These are phyloP conservation scores for Rhizopogon roseolus DNA, from an alignment of 768 basidiomycete species.

Conservation along the genomic window DNA sequence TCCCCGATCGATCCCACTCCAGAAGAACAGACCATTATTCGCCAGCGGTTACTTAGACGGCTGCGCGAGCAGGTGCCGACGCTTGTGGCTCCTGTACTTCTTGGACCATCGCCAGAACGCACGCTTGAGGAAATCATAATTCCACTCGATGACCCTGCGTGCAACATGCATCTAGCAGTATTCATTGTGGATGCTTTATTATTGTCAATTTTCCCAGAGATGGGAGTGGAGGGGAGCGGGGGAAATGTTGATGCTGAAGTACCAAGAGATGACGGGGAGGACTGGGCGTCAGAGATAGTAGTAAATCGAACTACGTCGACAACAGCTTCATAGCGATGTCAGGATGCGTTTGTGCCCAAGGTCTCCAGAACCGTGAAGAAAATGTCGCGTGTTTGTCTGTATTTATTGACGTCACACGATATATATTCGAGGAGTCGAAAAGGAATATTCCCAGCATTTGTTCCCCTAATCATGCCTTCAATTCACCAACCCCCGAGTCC, in stretches of 20 bases:
- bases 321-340: neutral
- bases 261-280: neutral
- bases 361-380: neutral
- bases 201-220: conserved; percentile 74
- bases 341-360: neutral
- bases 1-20: conserved; percentile 67
- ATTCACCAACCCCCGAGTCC: conserved; percentile 55
- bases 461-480: conserved; percentile 15
- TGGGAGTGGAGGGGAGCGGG: conserved; percentile 32
- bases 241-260: neutral
- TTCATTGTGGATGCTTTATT: conserved; percentile 71
- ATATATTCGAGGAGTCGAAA: conserved; percentile 1
- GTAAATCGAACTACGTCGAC: neutral
- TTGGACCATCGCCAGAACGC: conserved; percentile 47
- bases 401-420: conserved; percentile 24
- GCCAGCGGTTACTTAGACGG: conserved; percentile 33
- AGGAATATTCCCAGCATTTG: neutral
- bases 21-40: conserved; percentile 67
- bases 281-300: neutral
- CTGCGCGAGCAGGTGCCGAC: conserved; percentile 37
- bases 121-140: conserved; percentile 55
- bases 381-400: conserved; percentile 11
- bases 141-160: conserved; percentile 54
- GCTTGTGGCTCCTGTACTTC: conserved; percentile 37
- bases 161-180: conserved; percentile 76